Conservation (phyloP, 768 basidiomycete species). For the Phylloporus sp. region DNA sequence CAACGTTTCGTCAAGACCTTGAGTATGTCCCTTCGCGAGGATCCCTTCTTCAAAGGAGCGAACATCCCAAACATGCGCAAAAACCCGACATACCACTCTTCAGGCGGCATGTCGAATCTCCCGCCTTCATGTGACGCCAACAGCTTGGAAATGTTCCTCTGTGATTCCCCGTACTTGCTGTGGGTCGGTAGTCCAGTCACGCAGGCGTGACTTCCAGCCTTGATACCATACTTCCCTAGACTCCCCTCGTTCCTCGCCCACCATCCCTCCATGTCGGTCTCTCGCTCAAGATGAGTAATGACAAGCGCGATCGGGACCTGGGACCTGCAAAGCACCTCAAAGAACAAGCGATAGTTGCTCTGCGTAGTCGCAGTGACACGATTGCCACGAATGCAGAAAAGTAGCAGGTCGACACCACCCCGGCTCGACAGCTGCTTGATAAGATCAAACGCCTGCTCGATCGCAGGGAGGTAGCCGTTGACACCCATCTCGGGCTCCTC, state of each 20-base stretch:
- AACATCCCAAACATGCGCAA: slow-evolving; percentile 24
- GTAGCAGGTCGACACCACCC: slow-evolving; percentile 39
- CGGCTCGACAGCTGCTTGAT: slow-evolving; percentile 27
- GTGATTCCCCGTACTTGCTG: slow-evolving; percentile 27
- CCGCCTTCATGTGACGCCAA: slow-evolving; percentile 12
- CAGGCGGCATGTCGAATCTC: slow-evolving; percentile 26
- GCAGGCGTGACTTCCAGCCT: slow-evolving; percentile 31
- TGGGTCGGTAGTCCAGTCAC: slow-evolving; percentile 32
- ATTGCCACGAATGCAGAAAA: slow-evolving; percentile 42
- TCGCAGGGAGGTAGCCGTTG: slow-evolving; percentile 25
- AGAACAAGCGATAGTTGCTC: slow-evolving; percentile 41
- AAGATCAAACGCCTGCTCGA: slow-evolving; percentile 31
- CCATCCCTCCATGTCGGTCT: slow-evolving; percentile 33
- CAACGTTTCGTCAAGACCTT: slow-evolving; percentile 31
- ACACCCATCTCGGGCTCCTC: slow-evolving; percentile 28
- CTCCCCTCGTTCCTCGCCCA: slow-evolving; percentile 27
- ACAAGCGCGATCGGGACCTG: slow-evolving; percentile 30
- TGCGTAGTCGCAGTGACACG: slow-evolving; percentile 34
- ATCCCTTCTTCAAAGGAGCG: slow-evolving; percentile 18
- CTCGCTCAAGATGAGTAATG: slow-evolving; percentile 39
- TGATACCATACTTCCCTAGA: slow-evolving; percentile 26
- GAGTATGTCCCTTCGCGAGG: slow-evolving; percentile 21
- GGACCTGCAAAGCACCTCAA: slow-evolving; percentile 38
- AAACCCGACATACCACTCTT: slow-evolving; percentile 23
- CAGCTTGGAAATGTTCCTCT: slow-evolving; percentile 12